Evolutionary conservation across 352 stramenopile genomes (phyloP).

Genomic region (Phytopythium delawarense): DNA sequence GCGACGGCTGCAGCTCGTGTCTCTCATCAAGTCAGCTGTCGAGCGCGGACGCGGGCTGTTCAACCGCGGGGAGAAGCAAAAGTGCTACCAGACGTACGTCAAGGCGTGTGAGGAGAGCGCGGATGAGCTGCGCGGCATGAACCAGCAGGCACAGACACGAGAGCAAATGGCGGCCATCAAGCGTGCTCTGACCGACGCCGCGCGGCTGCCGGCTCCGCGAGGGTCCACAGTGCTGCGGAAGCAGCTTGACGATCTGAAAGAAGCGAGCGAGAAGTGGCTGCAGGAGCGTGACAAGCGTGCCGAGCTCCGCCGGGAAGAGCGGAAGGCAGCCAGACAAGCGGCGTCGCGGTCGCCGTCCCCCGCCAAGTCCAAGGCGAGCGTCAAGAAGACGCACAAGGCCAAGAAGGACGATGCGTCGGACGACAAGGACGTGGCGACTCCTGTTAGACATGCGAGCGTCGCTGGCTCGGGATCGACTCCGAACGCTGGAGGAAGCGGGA

Average conservation of each 20-base stretch:
- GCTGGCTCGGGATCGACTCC: not conserved
- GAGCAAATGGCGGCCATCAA: constrained; percentile 36
- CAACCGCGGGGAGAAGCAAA: constrained; percentile 70
- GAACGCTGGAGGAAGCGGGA: constrained; percentile 11
- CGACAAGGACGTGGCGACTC: constrained; percentile 17
- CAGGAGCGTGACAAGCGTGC: constrained; percentile 3
- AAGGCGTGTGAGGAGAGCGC: constrained; percentile 42
- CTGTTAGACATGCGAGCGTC: constrained; percentile 6
- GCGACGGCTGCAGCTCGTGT: constrained; percentile 30
- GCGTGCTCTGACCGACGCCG: constrained; percentile 35
- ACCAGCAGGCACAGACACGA: constrained; percentile 16
- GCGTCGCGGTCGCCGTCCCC: constrained; percentile 6
- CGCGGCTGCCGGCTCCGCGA: constrained; percentile 44
- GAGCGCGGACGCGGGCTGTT: constrained; percentile 63
- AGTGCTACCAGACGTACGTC: constrained; percentile 67
- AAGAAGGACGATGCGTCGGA: constrained; percentile 13
- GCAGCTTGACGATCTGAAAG: constrained; percentile 37
- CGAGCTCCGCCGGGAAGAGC: constrained; percentile 5
- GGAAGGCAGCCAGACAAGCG: constrained; percentile 9
- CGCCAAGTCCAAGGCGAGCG: not conserved
- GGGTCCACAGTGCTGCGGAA: constrained; percentile 57
- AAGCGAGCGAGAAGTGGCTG: constrained; percentile 4
- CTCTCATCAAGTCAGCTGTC: constrained; percentile 42
- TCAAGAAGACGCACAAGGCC: constrained; percentile 14
- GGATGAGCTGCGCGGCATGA: constrained; percentile 32